phyloP scores from a whole-genome alignment of 2,329 filamentous ascomycete genomes.

The Fusarium penzigii region DNA sequence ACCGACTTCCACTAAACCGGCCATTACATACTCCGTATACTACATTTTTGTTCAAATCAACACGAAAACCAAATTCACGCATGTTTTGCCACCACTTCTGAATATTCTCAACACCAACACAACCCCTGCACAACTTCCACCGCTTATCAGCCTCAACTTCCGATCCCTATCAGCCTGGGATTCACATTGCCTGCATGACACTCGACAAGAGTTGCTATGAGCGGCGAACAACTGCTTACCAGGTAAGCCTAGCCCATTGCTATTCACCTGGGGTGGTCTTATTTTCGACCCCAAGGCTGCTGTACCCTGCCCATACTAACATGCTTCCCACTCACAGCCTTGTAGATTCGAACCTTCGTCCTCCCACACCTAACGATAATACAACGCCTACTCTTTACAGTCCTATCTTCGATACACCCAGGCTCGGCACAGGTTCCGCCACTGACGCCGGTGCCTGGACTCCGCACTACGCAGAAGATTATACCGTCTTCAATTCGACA shows the following conservation, averaged over 20 bases:
- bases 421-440: conserved; percentile 47
- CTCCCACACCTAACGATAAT: conserved; percentile 59
- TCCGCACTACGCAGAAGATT: conserved; percentile 64
- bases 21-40: too few relatives aligned
- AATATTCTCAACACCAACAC: conserved; percentile 14
- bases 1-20: too few relatives aligned
- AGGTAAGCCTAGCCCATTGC: conserved; percentile 44
- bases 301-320: conserved; percentile 37
- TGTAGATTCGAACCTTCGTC: conserved; percentile 64
- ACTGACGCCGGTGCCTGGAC: conserved; percentile 57
- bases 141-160: conserved; percentile 17
- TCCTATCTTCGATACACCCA: conserved; percentile 59
- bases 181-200: conserved; percentile 28
- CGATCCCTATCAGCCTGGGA: conserved; percentile 12
- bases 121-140: conserved; percentile 16
- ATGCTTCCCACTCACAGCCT: conserved; percentile 47
- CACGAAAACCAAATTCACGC: neutral
- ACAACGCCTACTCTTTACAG: conserved; percentile 55
- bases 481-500: conserved; percentile 66
- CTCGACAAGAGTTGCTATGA: conserved; percentile 56
- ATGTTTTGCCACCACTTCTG: conserved; percentile 20
- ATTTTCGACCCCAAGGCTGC: conserved; percentile 12
- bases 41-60: too few relatives aligned
- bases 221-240: conserved; percentile 56
- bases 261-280: conserved; percentile 10